Base-by-base conservation (phyloP, 345 rosid species). In the Aurinia saxatilis region DNA sequence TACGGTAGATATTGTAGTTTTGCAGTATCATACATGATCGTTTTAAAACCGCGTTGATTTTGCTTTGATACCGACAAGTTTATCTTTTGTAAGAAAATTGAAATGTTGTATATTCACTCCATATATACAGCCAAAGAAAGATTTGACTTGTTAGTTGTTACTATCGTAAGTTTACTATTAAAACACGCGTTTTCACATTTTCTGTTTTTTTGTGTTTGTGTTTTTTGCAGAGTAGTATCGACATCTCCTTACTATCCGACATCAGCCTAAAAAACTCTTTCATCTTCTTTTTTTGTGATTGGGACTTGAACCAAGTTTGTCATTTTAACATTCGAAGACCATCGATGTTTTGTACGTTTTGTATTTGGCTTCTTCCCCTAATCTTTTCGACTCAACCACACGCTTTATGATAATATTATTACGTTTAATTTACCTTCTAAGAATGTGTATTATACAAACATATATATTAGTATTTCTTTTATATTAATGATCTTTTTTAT, bases 171-270 rank as follows among this genome's bases (percentile, higher is more conserved):
- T 2, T 18, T 29, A 12, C 5, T 6, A 19, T 31, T 10, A 45
- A 8, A 42, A 50, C 50, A 64, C 56, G 54, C 61, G 66, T 54
- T 57, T 65, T 65, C 41, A 21, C 63, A 5, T 60, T 37, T 34
- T 10, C 1, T 19, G 2, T 16, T 44, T 18, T n/a, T n/a, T 4
- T 4, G 9, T 16, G 21, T 33, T 54, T 38, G 41, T 70, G 16
- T 10, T 2, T 21, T 21, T 37, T 64, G 66, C 75, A 71, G 75
- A 57, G 8, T 71, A 64, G 55, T 71, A 52, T 65, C 70, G 13
- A 45, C 70, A 29, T 57, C 70, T 57, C 70, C 70, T 50, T 71
- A 63, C 58, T 50, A 11, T 34, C 70, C 54, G 19, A 61, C 68
- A 48, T 57, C 49, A 7, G 41, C 55, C 35, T 71, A 50, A 57